Evolutionary conservation across 176 grass and related monocot species (phyloP), one percentile per base, ranked within the genome.

Genomic region (Hsuehochloa calcarea): DNA sequence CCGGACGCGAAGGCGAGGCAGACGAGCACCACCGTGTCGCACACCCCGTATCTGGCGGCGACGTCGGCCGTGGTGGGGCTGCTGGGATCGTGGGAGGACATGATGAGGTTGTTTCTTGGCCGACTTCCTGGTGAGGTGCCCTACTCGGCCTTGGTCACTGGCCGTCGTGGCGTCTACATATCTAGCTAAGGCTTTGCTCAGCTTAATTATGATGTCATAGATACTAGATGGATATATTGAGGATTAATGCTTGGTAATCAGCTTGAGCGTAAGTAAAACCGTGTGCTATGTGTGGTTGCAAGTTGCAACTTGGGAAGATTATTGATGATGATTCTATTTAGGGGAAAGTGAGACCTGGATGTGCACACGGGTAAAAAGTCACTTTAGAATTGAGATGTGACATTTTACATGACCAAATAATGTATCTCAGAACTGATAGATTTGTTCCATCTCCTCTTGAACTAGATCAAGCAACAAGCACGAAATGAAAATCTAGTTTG

Each of bases 21-120:
- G 52, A 83, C 5, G 39, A 90, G 62, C 34, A 92, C 74, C 41
- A 92, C 81, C 45, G 82, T 70, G 43, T 89, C 85, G 62, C 80
- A 70, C 62, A 76, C 52, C 20, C 51, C 35, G 80, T 81, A 37
- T 70, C 35, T 9, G 15, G 71, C 40, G 43, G 6, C n/a, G 72
- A 34, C 35, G 55, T 13, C 56, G 61, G 51, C 27, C 5, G n/a
- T 34, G 46, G 34, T n/a, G 47, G 47, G 50, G 78, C 37, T 31
- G 47, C 60, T n/a, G 85, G 85, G 77, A 3, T 29, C 60, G 37
- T 81, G 10, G 74, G 75, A 49, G 19, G 64, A 49, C 64, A 58
- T 73, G 46, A 49, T 20, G 27, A 41, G 75, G 40, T 54, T 15
- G 52, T 5, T 62, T 10, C 41, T 65, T 65, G 26, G 26, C 17